A percentile compares a stretch with the other conserved stretches of the same genome.
Evolutionary conservation across 192 early-diverging fungal species (phyloP).

Genomic region (Podila verticillata): DNA sequence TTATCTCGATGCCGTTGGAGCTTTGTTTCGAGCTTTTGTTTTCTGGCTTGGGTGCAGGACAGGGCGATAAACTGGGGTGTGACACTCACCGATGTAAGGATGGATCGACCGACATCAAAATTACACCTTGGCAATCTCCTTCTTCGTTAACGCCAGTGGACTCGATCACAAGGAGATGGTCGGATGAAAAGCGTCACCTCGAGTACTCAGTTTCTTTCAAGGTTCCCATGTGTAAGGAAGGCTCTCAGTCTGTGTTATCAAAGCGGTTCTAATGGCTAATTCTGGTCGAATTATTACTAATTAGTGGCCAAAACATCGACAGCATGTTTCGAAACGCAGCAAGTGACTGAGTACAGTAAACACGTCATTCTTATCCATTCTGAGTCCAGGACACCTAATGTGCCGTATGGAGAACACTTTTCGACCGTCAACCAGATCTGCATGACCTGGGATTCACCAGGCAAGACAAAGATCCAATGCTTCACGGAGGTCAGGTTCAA

Average conservation of each 20-base stretch:
- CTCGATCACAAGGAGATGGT: neutral
- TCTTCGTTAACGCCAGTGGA: neutral
- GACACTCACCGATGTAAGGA: constrained; percentile 3
- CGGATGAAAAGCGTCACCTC: constrained; percentile 1
- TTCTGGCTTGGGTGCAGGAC: constrained; percentile 6
- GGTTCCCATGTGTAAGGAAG: constrained; percentile 32
- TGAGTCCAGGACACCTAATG: constrained; percentile 15
- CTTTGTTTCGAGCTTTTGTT: constrained; percentile 31
- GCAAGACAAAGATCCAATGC: constrained; percentile 34
- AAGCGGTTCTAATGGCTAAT: neutral
- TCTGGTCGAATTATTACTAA: neutral
- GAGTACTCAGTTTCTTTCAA: constrained; percentile 31
- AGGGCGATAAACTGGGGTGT: constrained; percentile 4
- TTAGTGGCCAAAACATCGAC: constrained; percentile 25
- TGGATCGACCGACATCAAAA: constrained; percentile 5
- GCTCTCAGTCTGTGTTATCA: no score
- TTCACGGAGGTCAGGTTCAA: constrained; percentile 30
- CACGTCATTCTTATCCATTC: constrained; percentile 18
- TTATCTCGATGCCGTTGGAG: constrained; percentile 15
- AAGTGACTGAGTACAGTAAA: constrained; percentile 6
- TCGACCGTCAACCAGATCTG: constrained; percentile 27
- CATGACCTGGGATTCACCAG: constrained; percentile 18
- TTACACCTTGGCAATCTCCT: constrained; percentile 8
- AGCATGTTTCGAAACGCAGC: constrained; percentile 17
- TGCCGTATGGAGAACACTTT: constrained; percentile 30